A percentile compares a stretch with the other conserved stretches of the same genome.
Evolutionary conservation across 176 grass and related monocot genomes (phyloP).

Genomic region (Ensete ventricosum): DNA sequence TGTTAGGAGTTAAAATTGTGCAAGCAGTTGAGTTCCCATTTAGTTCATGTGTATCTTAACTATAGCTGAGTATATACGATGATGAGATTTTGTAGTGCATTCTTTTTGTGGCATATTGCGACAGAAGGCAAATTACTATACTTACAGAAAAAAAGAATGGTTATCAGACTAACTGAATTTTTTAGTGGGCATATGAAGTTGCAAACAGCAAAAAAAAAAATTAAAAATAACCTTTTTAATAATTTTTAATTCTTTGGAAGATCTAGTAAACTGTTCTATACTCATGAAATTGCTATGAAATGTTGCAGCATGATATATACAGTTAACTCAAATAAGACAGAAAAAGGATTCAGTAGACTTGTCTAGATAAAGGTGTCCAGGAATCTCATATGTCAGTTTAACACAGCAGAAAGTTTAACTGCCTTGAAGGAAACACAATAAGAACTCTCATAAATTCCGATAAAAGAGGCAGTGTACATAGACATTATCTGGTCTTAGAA

Average conservation of each 20-base stretch:
- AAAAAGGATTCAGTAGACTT: neutral
- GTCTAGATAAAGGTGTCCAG: neutral
- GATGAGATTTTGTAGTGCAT: neutral
- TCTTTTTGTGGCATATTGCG: neutral
- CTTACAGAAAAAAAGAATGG: too few species aligned
- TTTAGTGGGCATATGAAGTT: too few species aligned
- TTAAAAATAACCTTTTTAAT: too few species aligned
- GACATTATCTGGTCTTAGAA: constrained; percentile 56
- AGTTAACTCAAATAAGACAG: neutral
- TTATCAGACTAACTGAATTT: too few species aligned
- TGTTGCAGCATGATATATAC: neutral
- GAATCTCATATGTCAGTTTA: constrained; percentile 14
- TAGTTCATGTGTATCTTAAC: neutral
- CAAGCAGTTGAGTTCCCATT: neutral
- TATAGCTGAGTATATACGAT: neutral
- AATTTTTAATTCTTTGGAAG: too few species aligned
- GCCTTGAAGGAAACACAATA: constrained; percentile 23
- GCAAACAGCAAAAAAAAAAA: too few species aligned
- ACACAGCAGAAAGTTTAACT: constrained; percentile 30
- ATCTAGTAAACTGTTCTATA: neutral
- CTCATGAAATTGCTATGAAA: neutral
- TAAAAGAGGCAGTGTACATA: constrained; percentile 71
- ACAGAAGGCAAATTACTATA: too few species aligned
- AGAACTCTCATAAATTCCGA: constrained; percentile 48
- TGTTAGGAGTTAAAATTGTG: neutral